Conservation (phyloP, 805 yeast species). For the Candida dajiaensis region DNA sequence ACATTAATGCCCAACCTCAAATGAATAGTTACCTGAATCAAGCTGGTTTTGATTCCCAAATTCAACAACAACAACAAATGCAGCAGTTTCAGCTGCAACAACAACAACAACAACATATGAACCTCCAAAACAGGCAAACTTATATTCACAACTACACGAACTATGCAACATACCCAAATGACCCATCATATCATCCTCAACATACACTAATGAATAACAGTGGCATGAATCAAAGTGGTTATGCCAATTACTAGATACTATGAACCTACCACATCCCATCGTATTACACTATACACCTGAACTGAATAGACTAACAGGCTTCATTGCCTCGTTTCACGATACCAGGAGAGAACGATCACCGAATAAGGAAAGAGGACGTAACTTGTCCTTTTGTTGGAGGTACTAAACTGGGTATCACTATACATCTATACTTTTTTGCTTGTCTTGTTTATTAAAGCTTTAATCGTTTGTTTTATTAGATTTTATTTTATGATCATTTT, state of each 20-base stretch:
- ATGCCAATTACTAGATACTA: background rate
- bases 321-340: background rate
- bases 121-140: background rate
- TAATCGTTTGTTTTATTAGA: background rate
- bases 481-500: no score
- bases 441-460: background rate
- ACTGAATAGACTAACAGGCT: background rate
- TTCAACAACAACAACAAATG: conserved; percentile 5
- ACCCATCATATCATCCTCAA: background rate
- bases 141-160: background rate
- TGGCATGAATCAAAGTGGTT: background rate
- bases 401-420: background rate
- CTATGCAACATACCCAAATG: background rate
- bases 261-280: background rate
- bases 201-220: background rate
- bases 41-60: background rate
- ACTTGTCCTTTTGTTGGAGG: no score
- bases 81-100: conserved; percentile 5
- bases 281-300: background rate
- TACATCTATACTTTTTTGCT: no score
- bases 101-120: conserved; percentile 8
- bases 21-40: background rate
- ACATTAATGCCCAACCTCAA: conserved; percentile 2
- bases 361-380: no score
- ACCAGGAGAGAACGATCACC: background rate